Base-by-base conservation (phyloP, 495 filamentous ascomycete species). In the Penicillium fimorum region DNA sequence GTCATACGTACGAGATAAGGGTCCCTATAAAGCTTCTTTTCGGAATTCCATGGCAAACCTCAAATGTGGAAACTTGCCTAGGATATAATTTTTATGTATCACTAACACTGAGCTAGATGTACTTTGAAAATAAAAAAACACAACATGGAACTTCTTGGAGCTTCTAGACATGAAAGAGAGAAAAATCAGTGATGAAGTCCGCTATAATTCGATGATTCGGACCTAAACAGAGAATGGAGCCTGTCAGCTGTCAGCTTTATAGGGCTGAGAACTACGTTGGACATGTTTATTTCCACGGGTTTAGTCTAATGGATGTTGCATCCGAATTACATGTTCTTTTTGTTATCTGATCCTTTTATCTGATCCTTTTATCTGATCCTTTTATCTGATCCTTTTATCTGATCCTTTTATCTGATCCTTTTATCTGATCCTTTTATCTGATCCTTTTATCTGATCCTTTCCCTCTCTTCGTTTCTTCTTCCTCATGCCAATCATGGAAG, bases 361-460 rank as follows among this genome's bases (percentile, higher is more conserved):
- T 53, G 60, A 60, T 63, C 53, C 38, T 38, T 37, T 33, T 38
- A 3, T 38, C 35, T 38, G n/a, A n/a, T n/a, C n/a, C n/a, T n/a
- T n/a, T n/a, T n/a, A n/a, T n/a, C n/a, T n/a, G n/a, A n/a, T n/a
- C n/a, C n/a, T n/a, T n/a, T n/a, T n/a, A n/a, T n/a, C n/a, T n/a
- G n/a, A n/a, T n/a, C n/a, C n/a, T n/a, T n/a, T n/a, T n/a, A n/a
- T n/a, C n/a, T n/a, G n/a, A n/a, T n/a, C n/a, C n/a, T n/a, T n/a
- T 55, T 60, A 63, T 63, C 61, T 60, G 57, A 63, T n/a, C n/a
- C n/a, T 57, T 50, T 63, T 59, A 60, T 63, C 60, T 53, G 60
- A 60, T 63, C 53, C 38, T 38, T 37, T 33, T 38, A 3, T 38
- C 35, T 38, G 13, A 5, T 27, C 37, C 30, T 18, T 22, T 11